phyloP scores from a whole-genome alignment of 2,329 filamentous ascomycete genomes.

The Neofusicoccum umdonicola region DNA sequence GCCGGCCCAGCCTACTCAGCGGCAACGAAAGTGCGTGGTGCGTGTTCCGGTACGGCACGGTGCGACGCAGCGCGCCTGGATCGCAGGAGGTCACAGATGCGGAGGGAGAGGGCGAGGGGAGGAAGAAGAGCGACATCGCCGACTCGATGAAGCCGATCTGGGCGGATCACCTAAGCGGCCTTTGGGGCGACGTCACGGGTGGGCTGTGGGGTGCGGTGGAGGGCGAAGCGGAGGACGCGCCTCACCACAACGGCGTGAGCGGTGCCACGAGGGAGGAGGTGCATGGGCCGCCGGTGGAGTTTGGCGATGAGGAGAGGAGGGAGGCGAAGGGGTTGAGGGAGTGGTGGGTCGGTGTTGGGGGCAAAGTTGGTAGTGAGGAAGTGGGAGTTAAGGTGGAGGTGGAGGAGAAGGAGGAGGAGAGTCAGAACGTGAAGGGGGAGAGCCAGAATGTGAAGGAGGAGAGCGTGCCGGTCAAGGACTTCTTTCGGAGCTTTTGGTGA shows the following conservation, averaged over 20 bases:
- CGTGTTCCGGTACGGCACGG: constrained; percentile 41
- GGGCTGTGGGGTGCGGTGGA: too few relatives aligned
- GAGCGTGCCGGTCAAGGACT: neutral
- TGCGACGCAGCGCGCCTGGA: neutral
- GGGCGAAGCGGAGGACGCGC: neutral
- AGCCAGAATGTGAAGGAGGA: too few relatives aligned
- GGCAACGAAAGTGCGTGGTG: constrained; percentile 47
- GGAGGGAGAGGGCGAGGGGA: neutral
- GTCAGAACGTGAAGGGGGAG: neutral
- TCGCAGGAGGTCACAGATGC: neutral
- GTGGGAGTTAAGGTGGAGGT: neutral
- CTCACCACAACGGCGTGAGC: neutral
- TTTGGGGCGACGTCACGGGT: neutral
- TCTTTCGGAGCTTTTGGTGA: too few relatives aligned
- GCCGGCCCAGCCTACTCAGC: constrained; percentile 36
- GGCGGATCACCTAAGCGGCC: constrained; percentile 25
- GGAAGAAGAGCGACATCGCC: neutral
- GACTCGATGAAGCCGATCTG: constrained; percentile 25
- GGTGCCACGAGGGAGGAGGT: constrained; percentile 40
- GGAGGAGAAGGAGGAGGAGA: neutral
- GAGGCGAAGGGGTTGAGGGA: constrained; percentile 39
- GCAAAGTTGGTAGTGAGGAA: neutral
- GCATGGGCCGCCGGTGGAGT: constrained; percentile 46
- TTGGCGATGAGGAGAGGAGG: constrained; percentile 44
- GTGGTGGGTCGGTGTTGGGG: constrained; percentile 35